Conservation (phyloP, 306 rosid genomes). For the Cicer chorassanicum region DNA sequence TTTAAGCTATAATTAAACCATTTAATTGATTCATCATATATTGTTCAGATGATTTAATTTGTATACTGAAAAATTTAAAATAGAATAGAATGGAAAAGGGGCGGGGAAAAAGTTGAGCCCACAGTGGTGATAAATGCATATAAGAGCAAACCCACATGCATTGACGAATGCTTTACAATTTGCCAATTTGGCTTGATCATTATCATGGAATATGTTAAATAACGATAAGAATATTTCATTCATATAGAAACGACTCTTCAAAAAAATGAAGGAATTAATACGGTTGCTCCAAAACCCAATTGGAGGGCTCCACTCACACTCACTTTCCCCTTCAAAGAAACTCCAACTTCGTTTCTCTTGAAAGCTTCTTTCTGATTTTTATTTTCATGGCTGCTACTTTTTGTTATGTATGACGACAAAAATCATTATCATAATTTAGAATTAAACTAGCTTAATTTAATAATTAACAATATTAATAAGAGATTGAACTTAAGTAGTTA, state of each 20-base stretch:
- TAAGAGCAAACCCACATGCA: not conserved
- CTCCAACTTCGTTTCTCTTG: conserved; percentile 5
- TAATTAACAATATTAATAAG: too few species aligned
- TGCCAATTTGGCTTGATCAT: conserved; percentile 13
- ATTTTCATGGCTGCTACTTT: not conserved
- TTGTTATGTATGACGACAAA: not conserved
- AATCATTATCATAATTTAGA: too few species aligned
- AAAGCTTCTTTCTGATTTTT: not conserved
- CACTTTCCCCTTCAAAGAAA: conserved; percentile 1
- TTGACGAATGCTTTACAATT: conserved; percentile 13
- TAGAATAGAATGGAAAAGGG: not conserved
- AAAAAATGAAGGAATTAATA: not conserved
- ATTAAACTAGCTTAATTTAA: too few species aligned
- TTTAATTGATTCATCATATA: too few species aligned
- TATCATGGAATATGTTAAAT: not conserved
- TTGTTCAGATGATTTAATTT: too few species aligned
- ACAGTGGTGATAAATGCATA: not conserved
- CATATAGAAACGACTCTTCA: not conserved
- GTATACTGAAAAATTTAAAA: too few species aligned
- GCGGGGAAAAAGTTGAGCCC: conserved; percentile 6
- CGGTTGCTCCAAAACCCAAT: conserved; percentile 18
- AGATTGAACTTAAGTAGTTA: too few species aligned
- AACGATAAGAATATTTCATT: conserved; percentile 7
- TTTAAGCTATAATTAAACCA: too few species aligned
- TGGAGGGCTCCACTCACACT: conserved; percentile 24